A percentile compares a stretch with the other conserved stretches of the same genome.
Conservation (phyloP, 2,329 filamentous ascomycete species). For the Basipetospora chlamydospora region DNA sequence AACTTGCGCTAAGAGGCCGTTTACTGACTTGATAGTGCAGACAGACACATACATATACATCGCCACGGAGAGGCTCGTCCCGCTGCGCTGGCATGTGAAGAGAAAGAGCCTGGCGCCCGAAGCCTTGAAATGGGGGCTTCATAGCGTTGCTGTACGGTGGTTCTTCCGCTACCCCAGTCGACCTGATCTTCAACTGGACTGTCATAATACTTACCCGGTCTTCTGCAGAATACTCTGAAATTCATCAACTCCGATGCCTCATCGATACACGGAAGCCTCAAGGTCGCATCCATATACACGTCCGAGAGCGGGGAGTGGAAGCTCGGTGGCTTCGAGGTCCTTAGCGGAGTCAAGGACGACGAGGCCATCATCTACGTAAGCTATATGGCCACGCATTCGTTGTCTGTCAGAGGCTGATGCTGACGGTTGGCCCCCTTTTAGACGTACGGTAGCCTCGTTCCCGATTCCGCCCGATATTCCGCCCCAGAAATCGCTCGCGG, state of each 20-base stretch:
- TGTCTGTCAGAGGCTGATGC: no score
- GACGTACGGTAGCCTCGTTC: slow-evolving; percentile 77
- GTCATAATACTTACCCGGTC: no score
- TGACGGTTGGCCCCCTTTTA: slow-evolving; percentile 23
- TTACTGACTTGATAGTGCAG: slow-evolving; percentile 23
- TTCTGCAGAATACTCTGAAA: slow-evolving; percentile 63
- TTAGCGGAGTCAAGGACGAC: slow-evolving; percentile 93
- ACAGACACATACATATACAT: slow-evolving; percentile 94
- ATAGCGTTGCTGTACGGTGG: slow-evolving; percentile 57
- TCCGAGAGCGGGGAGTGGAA: slow-evolving; percentile 98
- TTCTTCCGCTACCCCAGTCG: background rate
- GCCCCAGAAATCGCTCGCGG: slow-evolving; percentile 73
- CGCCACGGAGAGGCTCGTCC: slow-evolving; percentile 78
- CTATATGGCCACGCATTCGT: background rate
- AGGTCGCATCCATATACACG: slow-evolving; percentile 77
- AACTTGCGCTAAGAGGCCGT: background rate
- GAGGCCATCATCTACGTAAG: slow-evolving; percentile 76
- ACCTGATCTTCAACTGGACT: no score
- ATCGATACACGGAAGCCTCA: slow-evolving; percentile 79
- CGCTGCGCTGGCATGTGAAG: slow-evolving; percentile 79
- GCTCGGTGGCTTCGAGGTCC: slow-evolving; percentile 78
- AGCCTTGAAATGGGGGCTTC: slow-evolving; percentile 92
- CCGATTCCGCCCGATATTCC: slow-evolving; percentile 70
- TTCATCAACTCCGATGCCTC: slow-evolving; percentile 91
- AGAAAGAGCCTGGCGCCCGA: slow-evolving; percentile 78